Percentiles rank a stretch among this genome's conserved stretches.
Conservation (phyloP, 2,329 filamentous ascomycete species). For the Tolypocladium guangdongense region DNA sequence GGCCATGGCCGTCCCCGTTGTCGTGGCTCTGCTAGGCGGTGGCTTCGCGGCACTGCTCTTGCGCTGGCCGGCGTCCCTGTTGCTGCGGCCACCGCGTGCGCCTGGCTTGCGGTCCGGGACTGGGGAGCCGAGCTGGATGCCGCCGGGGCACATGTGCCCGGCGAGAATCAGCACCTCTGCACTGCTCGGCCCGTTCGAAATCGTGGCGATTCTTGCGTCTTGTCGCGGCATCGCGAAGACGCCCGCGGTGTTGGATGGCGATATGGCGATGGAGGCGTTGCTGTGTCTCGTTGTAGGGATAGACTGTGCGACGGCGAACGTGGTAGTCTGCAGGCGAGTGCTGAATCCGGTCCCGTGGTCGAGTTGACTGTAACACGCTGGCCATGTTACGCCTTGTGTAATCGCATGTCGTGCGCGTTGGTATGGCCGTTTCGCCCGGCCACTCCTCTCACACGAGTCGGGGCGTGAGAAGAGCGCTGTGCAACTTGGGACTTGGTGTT, state of each 20-base stretch:
- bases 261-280: neutral
- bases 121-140: neutral
- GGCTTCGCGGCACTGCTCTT: neutral
- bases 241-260: no score
- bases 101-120: neutral
- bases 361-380: neutral
- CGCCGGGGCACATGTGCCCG: neutral
- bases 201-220: neutral
- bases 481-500: no score
- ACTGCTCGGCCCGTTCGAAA: neutral
- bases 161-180: neutral
- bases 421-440: neutral
- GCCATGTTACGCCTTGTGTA: neutral
- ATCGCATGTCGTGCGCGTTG: neutral
- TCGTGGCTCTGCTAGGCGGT: neutral
- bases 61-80: neutral
- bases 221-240: neutral
- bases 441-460: neutral
- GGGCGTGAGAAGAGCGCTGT: no score
- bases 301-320: neutral
- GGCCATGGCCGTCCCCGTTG: neutral
- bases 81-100: neutral
- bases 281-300: neutral
- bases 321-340: neutral
- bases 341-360: no score